A percentile compares a stretch with the other conserved stretches of the same genome.
Evolutionary conservation across 805 yeast species (phyloP).

Genomic region (Saccharomycopsis sp.): DNA sequence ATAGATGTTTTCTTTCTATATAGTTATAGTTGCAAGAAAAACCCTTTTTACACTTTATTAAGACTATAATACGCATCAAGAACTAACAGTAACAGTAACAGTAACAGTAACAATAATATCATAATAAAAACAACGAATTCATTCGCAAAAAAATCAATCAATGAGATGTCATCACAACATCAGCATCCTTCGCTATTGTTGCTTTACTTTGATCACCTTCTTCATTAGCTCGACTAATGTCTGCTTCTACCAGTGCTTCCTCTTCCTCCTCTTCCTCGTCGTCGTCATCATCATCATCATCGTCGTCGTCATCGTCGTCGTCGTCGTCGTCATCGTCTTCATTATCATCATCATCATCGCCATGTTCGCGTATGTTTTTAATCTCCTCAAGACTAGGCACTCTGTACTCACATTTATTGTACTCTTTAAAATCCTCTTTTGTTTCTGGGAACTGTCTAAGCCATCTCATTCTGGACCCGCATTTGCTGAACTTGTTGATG

Average conservation of each 20-base stretch:
- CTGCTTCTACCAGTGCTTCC: slow-evolving; percentile 12
- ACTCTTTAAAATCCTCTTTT: slow-evolving; percentile 55
- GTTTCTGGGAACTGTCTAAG: slow-evolving; percentile 69
- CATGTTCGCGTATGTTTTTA: slow-evolving; percentile 17
- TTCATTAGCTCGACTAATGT: slow-evolving; percentile 1
- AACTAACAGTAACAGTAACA: neutral
- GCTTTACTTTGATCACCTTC: neutral
- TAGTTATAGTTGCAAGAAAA: too few species aligned
- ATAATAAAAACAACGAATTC: too few species aligned
- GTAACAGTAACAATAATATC: neutral
- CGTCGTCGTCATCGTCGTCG: slow-evolving; percentile 27
- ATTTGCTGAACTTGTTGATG: slow-evolving; percentile 61
- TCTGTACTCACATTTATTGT: slow-evolving; percentile 55
- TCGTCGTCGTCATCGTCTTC: slow-evolving; percentile 28
- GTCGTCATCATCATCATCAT: slow-evolving; percentile 35
- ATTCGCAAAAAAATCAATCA: neutral
- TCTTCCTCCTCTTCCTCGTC: slow-evolving; percentile 8
- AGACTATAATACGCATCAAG: neutral
- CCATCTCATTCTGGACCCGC: slow-evolving; percentile 98
- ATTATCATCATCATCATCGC: slow-evolving; percentile 28
- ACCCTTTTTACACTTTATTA: neutral
- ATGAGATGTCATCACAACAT: neutral
- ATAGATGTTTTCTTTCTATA: too few species aligned
- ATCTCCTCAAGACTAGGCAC: slow-evolving; percentile 33
- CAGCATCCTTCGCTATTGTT: neutral